Evolutionary conservation across 83 land plant species (phyloP).

Genomic region (Larix sibirica): DNA sequence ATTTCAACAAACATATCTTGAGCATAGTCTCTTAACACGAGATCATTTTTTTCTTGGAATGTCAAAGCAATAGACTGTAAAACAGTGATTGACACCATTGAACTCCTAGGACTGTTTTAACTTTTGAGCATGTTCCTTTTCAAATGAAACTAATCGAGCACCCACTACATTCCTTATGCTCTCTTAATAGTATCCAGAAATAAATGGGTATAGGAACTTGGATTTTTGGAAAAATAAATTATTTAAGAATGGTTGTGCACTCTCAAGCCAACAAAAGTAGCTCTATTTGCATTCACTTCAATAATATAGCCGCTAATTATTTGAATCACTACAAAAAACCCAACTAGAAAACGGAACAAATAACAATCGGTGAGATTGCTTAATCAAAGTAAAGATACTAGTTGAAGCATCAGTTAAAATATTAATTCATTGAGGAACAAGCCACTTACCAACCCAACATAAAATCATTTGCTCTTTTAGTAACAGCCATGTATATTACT

Average conservation of each 20-base stretch:
- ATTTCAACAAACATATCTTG: neutral
- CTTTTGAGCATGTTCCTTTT: conserved; percentile 16
- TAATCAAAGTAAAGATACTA: neutral
- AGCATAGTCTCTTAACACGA: neutral
- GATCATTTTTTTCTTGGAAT: neutral
- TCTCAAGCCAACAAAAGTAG: no score
- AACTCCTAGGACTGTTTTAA: conserved; percentile 46
- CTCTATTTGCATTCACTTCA: neutral
- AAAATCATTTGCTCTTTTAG: conserved; percentile 28
- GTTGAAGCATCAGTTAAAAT: neutral
- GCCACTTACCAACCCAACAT: conserved; percentile 25
- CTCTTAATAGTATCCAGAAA: conserved; percentile 38
- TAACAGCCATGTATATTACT: conserved; percentile 28
- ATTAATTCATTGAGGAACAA: neutral
- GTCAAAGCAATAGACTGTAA: neutral
- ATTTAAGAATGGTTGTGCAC: neutral
- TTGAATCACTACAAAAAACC: neutral
- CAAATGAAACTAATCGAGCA: conserved; percentile 29
- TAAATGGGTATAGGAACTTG: conserved; percentile 42
- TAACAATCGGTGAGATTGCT: neutral
- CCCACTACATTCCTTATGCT: conserved; percentile 29
- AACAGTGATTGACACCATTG: conserved; percentile 42
- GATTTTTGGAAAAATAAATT: neutral
- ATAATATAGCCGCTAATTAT: neutral
- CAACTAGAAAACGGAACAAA: neutral